Conservation (phyloP, 352 stramenopile genomes). For the Pythium catenulatum region DNA sequence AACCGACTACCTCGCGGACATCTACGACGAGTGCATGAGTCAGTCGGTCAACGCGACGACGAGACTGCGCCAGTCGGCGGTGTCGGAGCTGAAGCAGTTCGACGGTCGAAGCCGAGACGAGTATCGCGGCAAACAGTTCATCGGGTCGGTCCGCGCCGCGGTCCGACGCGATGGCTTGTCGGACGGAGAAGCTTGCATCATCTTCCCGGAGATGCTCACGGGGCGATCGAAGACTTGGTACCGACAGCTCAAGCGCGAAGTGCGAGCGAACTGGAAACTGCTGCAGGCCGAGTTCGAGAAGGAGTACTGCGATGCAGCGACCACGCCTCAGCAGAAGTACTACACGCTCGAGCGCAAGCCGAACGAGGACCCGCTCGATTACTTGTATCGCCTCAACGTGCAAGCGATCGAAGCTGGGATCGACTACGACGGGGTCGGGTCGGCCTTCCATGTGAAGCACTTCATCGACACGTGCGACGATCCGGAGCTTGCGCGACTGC, state of each 20-base stretch:
- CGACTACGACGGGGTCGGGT: not conserved
- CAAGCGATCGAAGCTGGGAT: not conserved
- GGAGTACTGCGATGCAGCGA: constrained; percentile 31
- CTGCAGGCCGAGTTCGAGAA: constrained; percentile 39
- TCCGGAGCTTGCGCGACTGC: not conserved
- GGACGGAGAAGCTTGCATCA: constrained; percentile 7
- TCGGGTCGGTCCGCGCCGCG: constrained; percentile 6
- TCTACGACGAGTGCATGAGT: constrained; percentile 38
- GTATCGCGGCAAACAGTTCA: not conserved
- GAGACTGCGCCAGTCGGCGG: not conserved
- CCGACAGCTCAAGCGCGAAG: not conserved
- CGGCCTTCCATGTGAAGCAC: constrained; percentile 25
- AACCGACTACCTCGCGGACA: constrained; percentile 42
- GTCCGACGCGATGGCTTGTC: constrained; percentile 34
- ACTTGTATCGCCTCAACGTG: constrained; percentile 53
- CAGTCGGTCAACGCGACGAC: constrained; percentile 18
- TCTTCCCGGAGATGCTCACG: constrained; percentile 19
- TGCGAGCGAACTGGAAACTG: not conserved
- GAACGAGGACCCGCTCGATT: constrained; percentile 46
- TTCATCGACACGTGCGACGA: constrained; percentile 37
- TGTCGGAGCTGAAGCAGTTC: constrained; percentile 41
- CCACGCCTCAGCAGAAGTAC: constrained; percentile 15
- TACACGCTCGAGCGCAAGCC: not conserved
- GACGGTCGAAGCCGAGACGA: constrained; percentile 33
- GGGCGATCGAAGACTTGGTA: constrained; percentile 42